Evolutionary conservation across 2,329 filamentous ascomycete genomes (phyloP).

Genomic region (Talaromyces albobiverticillius): DNA sequence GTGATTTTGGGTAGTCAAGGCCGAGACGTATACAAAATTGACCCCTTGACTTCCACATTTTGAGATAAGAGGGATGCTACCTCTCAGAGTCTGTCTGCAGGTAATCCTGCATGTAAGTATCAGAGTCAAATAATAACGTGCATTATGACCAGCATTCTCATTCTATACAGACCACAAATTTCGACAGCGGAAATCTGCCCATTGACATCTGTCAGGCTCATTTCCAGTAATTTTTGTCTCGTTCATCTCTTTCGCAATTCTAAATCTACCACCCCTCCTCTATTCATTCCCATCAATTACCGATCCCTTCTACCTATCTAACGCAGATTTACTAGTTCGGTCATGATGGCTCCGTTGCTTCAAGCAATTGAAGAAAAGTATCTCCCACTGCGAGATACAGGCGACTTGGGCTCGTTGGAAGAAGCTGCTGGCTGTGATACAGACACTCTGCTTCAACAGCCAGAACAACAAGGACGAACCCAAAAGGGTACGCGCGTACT

Average conservation of each 20-base stretch:
- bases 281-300: no score
- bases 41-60: neutral
- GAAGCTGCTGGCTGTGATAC: neutral
- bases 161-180: no score
- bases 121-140: neutral
- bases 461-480: neutral
- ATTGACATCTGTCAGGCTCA: no score
- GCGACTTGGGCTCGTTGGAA: neutral
- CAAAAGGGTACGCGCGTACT: neutral
- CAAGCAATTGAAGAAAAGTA: neutral
- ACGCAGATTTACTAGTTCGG: neutral
- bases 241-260: no score
- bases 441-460: neutral
- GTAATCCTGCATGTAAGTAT: neutral
- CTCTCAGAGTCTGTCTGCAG: neutral
- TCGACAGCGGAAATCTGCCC: no score
- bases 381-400: neutral
- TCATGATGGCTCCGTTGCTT: neutral
- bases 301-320: no score
- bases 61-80: neutral
- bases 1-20: no score
- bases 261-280: no score
- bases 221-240: no score
- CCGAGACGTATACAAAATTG: no score
- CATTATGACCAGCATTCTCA: neutral